phyloP scores from a whole-genome alignment of 352 stramenopile species.

The Pythium plurisporium region DNA sequence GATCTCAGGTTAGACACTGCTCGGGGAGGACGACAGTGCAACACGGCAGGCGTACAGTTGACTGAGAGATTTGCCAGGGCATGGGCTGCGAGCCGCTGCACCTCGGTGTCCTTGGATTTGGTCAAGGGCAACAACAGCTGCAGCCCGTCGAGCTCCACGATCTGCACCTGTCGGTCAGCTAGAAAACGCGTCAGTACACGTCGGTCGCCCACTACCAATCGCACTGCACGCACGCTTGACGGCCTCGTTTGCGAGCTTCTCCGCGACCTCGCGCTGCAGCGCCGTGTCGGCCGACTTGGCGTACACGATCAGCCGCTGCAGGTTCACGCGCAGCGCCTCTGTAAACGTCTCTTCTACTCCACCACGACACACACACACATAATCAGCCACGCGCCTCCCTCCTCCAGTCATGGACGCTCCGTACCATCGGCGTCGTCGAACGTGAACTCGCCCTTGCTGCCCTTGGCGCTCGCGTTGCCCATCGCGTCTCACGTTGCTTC shows the following conservation, averaged over 20 bases:
- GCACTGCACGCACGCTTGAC: conserved; percentile 76
- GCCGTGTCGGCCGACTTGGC: conserved; percentile 87
- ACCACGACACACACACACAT: neutral
- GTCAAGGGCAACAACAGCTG: conserved; percentile 91
- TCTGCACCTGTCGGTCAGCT: conserved; percentile 92
- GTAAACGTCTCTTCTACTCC: conserved; percentile 83
- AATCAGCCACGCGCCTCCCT: too few relatives aligned
- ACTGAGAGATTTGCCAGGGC: conserved; percentile 93
- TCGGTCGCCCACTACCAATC: neutral
- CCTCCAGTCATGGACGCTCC: too few relatives aligned
- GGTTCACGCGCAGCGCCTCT: conserved; percentile 83
- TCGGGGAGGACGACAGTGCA: neutral
- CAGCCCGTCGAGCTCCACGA: conserved; percentile 91
- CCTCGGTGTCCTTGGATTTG: conserved; percentile 89
- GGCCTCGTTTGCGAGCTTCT: conserved; percentile 94
- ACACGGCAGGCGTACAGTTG: conserved; percentile 55
- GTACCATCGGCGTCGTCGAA: conserved; percentile 69
- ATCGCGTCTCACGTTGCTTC: too few relatives aligned
- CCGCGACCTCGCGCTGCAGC: conserved; percentile 90
- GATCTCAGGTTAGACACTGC: neutral
- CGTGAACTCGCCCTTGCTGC: conserved; percentile 77
- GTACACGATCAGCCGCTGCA: conserved; percentile 91
- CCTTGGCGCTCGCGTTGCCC: conserved; percentile 52
- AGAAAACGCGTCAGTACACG: neutral
- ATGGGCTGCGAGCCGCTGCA: conserved; percentile 91